Conservation (phyloP, 257 asterid species). For the Solanum infundibuliforme region DNA sequence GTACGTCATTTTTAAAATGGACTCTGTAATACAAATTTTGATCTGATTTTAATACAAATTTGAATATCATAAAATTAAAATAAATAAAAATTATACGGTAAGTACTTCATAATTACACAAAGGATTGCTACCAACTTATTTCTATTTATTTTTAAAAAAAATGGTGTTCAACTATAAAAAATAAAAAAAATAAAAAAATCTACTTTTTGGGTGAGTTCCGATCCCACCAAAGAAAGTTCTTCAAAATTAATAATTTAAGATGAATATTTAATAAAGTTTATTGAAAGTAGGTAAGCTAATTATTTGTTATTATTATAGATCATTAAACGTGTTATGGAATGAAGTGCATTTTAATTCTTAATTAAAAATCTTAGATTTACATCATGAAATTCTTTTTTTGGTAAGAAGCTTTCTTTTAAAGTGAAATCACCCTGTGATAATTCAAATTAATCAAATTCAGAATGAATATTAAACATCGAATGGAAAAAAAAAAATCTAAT, state of each 20-base stretch:
- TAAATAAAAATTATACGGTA: neutral
- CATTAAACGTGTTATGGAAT: neutral
- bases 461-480: neutral
- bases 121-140: neutral
- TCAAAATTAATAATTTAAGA: neutral
- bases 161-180: neutral
- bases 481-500: neutral
- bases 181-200: no score
- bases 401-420: neutral
- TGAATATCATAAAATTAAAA: neutral
- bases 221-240: neutral
- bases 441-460: fast-evolving
- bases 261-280: neutral
- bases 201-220: neutral
- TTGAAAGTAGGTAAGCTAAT: neutral
- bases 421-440: neutral
- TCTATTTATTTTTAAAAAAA: neutral
- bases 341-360: neutral
- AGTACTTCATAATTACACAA: neutral
- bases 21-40: neutral
- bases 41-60: neutral
- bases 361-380: neutral
- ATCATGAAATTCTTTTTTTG: neutral
- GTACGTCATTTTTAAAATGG: fast-evolving
- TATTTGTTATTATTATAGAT: neutral